Percentiles rank a stretch among this genome's conserved stretches.
phyloP scores from a whole-genome alignment of 805 yeast species.

The Peterozyma toletana region DNA sequence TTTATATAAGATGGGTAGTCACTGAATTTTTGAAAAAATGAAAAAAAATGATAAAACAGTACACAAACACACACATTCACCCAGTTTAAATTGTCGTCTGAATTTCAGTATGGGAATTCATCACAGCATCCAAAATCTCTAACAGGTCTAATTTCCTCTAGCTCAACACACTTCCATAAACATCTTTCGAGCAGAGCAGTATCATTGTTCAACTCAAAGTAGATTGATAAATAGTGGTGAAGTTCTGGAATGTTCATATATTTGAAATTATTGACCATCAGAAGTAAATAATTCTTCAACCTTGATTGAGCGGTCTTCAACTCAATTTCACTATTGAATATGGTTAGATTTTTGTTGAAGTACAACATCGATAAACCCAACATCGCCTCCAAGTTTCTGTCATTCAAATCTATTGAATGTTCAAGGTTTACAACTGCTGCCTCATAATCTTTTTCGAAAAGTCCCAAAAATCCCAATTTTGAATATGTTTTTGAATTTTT shows the following conservation, averaged over 20 bases:
- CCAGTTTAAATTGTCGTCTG: too few species aligned
- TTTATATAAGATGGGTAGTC: too few species aligned
- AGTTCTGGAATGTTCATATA: constrained; percentile 44
- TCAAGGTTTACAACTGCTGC: constrained; percentile 61
- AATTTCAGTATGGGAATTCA: not conserved
- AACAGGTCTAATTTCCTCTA: constrained; percentile 57
- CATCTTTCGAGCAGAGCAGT: constrained; percentile 34
- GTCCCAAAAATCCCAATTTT: constrained; percentile 38
- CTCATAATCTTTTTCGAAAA: constrained; percentile 18
- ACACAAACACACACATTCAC: too few species aligned
- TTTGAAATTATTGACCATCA: constrained; percentile 29
- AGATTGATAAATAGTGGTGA: constrained; percentile 60
- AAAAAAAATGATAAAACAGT: too few species aligned
- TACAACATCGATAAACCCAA: constrained; percentile 48
- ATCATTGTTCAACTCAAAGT: constrained; percentile 58
- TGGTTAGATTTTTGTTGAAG: constrained; percentile 24
- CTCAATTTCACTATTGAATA: constrained; percentile 51
- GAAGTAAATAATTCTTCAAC: constrained; percentile 37
- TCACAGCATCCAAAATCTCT: constrained; percentile 15
- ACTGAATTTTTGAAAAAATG: too few species aligned
- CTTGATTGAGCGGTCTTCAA: constrained; percentile 54
- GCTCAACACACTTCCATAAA: constrained; percentile 57
- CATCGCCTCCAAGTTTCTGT: constrained; percentile 42
- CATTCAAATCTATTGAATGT: constrained; percentile 42
- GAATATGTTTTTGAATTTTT: constrained; percentile 39